Base-by-base conservation (phyloP, 371 early-diverging fungal genomes). In the Mortierella sp. region DNA sequence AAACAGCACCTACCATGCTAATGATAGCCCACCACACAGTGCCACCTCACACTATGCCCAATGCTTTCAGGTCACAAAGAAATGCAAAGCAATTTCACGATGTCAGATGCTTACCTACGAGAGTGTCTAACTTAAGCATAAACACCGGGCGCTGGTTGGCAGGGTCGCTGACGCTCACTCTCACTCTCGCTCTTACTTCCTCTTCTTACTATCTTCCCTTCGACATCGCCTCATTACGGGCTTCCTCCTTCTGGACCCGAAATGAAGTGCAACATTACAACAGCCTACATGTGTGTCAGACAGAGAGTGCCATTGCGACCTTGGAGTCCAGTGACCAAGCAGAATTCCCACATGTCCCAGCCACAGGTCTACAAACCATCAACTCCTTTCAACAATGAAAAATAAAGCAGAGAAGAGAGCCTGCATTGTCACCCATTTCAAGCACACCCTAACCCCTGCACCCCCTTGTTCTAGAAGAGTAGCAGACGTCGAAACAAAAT, bases 301-400 rank as follows among this genome's bases (percentile, higher is more conserved):
- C 58, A 54, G 54, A 14, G 16, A 54, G 55, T 55, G n/a, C 21
- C 24, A 14, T 14, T 11, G 60, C 16, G 60, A 13, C 60, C 16
- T 16, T 60, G 60, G 50, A 34, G 38, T 68, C 68, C 68, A 68
- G 68, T 68, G 68, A 68, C 42, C 68, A 42, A 2, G 44, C 42
- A 38, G 21, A 10, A 68, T 68, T 68, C 68, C 68, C 68, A 68
- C 68, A 68, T 68, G 68, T 68, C 68, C 68, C 68, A 68, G 21
- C 38, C 68, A 68, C 16, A 24, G 65, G 65, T 31, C 68, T 2
- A 68, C 68, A 68, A 38, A 34, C 68, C 5, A 38, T 38, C 42
- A 38, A 38, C 42, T 38, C 42, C 42, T 38, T 38, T 38, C 42
- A 38, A 8, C 38, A 19, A 34, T 34, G 11, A 14, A 19, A 34